A percentile compares a stretch with the other conserved stretches of the same genome.
phyloP scores from a whole-genome alignment of 495 filamentous ascomycete species.

The Aspergillus mulundensis region DNA sequence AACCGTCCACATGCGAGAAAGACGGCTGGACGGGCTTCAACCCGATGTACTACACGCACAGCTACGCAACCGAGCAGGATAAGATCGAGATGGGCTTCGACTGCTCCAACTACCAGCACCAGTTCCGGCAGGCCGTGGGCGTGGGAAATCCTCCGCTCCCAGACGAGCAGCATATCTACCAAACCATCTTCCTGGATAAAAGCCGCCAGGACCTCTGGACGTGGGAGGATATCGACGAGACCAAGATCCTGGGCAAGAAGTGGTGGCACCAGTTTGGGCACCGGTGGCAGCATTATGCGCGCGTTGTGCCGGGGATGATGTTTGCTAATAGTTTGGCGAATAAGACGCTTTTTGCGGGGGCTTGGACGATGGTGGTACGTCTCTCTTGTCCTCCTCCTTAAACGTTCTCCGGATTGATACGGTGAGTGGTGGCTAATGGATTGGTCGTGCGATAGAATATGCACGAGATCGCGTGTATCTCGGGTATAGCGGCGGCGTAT shows the following conservation, averaged over 20 bases:
- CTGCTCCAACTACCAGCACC: constrained; percentile 79
- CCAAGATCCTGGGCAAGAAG: constrained; percentile 66
- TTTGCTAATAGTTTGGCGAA: constrained; percentile 65
- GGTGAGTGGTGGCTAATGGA: no score
- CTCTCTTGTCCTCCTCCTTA: not conserved
- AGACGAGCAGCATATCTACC: constrained; percentile 67
- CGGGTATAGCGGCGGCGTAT: constrained; percentile 73
- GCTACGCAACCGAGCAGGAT: constrained; percentile 55
- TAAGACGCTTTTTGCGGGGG: constrained; percentile 63
- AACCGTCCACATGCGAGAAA: constrained; percentile 27
- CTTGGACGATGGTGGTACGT: constrained; percentile 73
- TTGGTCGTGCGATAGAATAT: constrained; percentile 61
- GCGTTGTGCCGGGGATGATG: constrained; percentile 77
- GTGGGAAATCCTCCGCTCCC: constrained; percentile 34
- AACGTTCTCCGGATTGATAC: no score
- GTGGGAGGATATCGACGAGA: constrained; percentile 61
- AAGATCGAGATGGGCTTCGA: constrained; percentile 89
- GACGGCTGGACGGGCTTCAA: constrained; percentile 52
- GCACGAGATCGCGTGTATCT: constrained; percentile 75
- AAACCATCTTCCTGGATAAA: constrained; percentile 80
- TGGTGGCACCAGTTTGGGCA: constrained; percentile 90
- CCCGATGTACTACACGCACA: constrained; percentile 81
- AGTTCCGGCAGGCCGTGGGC: constrained; percentile 58
- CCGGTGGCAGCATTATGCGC: constrained; percentile 72
- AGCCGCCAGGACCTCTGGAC: constrained; percentile 64